Evolutionary conservation across 2,329 filamentous ascomycete genomes (phyloP).

Genomic region (Neodidymelliopsis sp.): DNA sequence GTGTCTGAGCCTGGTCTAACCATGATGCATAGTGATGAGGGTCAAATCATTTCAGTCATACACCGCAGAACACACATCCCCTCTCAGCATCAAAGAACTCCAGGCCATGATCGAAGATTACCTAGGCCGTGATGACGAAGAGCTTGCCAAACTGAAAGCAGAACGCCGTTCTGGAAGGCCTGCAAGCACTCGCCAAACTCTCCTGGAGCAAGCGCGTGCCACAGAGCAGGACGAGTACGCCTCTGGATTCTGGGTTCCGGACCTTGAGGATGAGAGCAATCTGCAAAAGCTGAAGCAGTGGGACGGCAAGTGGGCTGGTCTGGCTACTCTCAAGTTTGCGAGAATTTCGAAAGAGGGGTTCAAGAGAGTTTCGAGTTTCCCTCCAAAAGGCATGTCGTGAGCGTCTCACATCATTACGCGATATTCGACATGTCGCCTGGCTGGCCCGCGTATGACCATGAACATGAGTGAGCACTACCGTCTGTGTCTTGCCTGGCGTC

Average conservation of each 20-base stretch:
- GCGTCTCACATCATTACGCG: too few species aligned
- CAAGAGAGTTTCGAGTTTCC: conserved; percentile 76
- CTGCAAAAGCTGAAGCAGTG: conserved; percentile 72
- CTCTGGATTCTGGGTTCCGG: conserved; percentile 85
- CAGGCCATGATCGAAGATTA: conserved; percentile 58
- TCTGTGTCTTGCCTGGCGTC: too few species aligned
- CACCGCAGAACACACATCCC: conserved; percentile 60
- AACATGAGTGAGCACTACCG: too few species aligned
- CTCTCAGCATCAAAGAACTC: conserved; percentile 61
- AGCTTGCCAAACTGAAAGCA: conserved; percentile 70
- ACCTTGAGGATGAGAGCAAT: conserved; percentile 73
- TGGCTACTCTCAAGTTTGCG: conserved; percentile 79
- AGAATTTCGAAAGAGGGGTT: conserved; percentile 72
- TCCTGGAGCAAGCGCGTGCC: conserved; percentile 74
- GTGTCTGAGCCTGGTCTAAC: not conserved
- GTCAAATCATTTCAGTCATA: conserved; percentile 76
- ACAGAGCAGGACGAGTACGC: conserved; percentile 80
- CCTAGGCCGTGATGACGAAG: conserved; percentile 72
- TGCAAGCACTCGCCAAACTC: conserved; percentile 76
- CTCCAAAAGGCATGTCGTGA: conserved; percentile 63
- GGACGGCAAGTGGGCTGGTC: conserved; percentile 84
- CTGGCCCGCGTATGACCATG: too few species aligned
- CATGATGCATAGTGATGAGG: conserved; percentile 64
- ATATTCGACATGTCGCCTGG: too few species aligned
- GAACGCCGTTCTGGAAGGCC: conserved; percentile 80